Conservation (phyloP, 2,329 filamentous ascomycete genomes). For the Cladosporium cucumerinum region DNA sequence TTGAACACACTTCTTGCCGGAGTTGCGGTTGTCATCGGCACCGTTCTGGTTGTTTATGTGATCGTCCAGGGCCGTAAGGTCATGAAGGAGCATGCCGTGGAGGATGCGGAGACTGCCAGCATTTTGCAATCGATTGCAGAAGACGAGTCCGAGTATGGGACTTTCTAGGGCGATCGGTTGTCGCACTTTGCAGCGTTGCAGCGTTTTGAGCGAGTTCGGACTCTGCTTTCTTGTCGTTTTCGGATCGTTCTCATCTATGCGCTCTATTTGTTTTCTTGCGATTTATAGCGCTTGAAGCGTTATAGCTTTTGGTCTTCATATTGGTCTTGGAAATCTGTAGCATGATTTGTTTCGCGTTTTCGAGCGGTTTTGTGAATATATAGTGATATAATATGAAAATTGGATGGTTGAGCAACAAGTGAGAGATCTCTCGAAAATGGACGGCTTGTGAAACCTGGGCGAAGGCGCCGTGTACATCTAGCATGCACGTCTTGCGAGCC, state of each 20-base stretch:
- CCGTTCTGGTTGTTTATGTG: slow-evolving; percentile 66
- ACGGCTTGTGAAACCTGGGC: not conserved
- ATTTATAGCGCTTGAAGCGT: not conserved
- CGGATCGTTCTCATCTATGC: not conserved
- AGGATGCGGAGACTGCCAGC: slow-evolving; percentile 40
- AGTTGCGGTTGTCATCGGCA: slow-evolving; percentile 61
- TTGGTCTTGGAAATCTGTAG: not conserved
- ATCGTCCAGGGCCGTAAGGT: slow-evolving; percentile 39
- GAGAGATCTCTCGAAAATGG: not conserved
- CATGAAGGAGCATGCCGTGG: slow-evolving; percentile 35
- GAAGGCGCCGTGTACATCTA: not conserved
- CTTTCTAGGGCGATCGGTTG: not conserved
- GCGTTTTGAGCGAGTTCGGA: slow-evolving; percentile 4
- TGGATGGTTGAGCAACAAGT: not conserved
- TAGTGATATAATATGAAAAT: not conserved
- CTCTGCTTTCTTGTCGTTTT: not conserved
- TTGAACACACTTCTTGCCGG: slow-evolving; percentile 68
- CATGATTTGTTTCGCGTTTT: not conserved
- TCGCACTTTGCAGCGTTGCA: not conserved
- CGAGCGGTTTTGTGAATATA: not conserved
- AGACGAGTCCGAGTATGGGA: slow-evolving; percentile 21
- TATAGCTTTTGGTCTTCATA: not conserved
- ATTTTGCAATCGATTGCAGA: slow-evolving; percentile 32
- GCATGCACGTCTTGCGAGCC: slow-evolving; percentile 12
- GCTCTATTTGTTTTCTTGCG: not conserved